Evolutionary conservation across 164 flowering plant genomes (phyloP).

Genomic region (Sedum album): DNA sequence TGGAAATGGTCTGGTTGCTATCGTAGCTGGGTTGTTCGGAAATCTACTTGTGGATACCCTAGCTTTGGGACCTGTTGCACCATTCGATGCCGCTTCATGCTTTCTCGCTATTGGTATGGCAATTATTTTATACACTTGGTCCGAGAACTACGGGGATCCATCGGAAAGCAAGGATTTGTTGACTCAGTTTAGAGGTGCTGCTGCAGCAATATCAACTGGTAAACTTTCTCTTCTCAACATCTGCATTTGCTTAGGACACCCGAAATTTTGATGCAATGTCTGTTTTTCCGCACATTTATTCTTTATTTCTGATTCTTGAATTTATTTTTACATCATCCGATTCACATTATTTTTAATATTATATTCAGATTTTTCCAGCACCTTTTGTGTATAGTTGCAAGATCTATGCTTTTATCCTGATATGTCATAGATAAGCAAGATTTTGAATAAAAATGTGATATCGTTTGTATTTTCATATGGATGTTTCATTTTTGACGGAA

Average conservation of each 20-base stretch:
- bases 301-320: neutral
- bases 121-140: slow-evolving; percentile 66
- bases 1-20: too few relatives aligned
- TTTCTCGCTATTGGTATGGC: slow-evolving; percentile 96
- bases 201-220: too few relatives aligned
- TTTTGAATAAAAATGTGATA: neutral
- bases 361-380: neutral
- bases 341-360: neutral
- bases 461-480: neutral
- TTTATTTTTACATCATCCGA: neutral
- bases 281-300: neutral
- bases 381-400: neutral
- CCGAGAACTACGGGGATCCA: too few relatives aligned
- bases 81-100: too few relatives aligned
- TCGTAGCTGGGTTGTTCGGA: too few relatives aligned
- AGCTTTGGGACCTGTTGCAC: slow-evolving; percentile 75
- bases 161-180: too few relatives aligned
- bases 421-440: neutral
- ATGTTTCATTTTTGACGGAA: neutral
- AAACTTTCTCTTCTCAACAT: too few relatives aligned
- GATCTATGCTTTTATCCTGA: neutral
- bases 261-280: neutral
- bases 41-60: slow-evolving; percentile 68
- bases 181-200: too few relatives aligned
- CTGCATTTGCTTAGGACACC: neutral